Evolutionary conservation across 176 grass and related monocot species (phyloP).

Genomic region (Luzula sylvatica): DNA sequence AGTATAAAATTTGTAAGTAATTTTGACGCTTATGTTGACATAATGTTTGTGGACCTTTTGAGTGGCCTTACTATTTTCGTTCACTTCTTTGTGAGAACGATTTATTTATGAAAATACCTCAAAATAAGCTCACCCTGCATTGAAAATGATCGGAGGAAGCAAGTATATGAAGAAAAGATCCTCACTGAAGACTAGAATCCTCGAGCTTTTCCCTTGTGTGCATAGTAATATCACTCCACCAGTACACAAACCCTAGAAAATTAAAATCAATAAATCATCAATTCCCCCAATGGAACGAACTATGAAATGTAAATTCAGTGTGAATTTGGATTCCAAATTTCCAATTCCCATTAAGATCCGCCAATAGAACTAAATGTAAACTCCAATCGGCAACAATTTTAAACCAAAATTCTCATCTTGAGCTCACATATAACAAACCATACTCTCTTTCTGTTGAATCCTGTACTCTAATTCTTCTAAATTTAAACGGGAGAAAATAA

Average conservation of each 20-base stretch:
- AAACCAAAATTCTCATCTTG: no score
- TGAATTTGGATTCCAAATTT: neutral
- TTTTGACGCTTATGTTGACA: no score
- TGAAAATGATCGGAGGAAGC: conserved; percentile 96
- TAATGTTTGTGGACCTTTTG: neutral
- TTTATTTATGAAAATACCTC: neutral
- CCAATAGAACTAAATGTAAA: neutral
- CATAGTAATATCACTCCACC: conserved; percentile 56
- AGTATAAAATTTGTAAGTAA: no score
- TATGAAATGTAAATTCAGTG: neutral
- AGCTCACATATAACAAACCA: no score
- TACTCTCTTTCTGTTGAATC: neutral
- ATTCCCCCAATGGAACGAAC: neutral
- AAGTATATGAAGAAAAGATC: conserved; percentile 88
- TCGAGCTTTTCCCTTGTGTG: conserved; percentile 44
- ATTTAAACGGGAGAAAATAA: neutral
- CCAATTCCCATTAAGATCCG: neutral
- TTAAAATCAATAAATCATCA: neutral
- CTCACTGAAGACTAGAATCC: conserved; percentile 77
- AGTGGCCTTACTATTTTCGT: neutral
- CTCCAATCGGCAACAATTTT: neutral
- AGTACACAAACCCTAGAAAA: conserved; percentile 57
- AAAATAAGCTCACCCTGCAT: conserved; percentile 68
- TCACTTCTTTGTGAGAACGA: no score
- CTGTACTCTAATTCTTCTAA: neutral